Evolutionary conservation across 306 rosid species (phyloP).

Genomic region (Heteromeles arbutifolia): DNA sequence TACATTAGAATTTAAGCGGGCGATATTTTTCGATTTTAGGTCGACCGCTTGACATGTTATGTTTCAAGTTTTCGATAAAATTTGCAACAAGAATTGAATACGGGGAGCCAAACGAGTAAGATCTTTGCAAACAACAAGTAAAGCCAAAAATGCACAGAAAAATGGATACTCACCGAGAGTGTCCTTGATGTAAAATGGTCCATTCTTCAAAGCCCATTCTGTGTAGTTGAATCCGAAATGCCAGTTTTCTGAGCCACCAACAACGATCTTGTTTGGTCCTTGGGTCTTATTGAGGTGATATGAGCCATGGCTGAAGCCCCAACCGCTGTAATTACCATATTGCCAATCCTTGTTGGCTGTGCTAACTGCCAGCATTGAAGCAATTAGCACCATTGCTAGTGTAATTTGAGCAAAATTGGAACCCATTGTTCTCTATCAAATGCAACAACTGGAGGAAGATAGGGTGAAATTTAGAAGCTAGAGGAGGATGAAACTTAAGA

Average conservation of each 20-base stretch:
- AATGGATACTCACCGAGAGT: slow-evolving; percentile 36
- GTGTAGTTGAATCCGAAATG: slow-evolving; percentile 46
- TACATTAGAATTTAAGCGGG: background rate
- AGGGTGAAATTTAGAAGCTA: background rate
- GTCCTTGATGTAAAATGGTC: slow-evolving; percentile 53
- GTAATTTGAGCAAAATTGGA: slow-evolving; percentile 6
- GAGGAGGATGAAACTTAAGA: background rate
- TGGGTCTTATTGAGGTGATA: background rate
- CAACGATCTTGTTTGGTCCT: slow-evolving; percentile 25
- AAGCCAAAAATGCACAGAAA: background rate
- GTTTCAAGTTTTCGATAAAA: background rate
- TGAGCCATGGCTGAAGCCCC: slow-evolving; percentile 1
- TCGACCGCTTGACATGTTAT: background rate
- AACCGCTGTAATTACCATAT: slow-evolving; percentile 16
- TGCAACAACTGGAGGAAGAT: background rate
- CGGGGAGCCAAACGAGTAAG: too few species aligned
- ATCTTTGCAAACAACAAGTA: background rate
- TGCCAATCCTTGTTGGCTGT: slow-evolving; percentile 40
- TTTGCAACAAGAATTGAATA: background rate
- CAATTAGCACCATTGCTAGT: slow-evolving; percentile 2
- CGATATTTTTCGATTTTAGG: too few species aligned
- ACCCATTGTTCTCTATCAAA: slow-evolving; percentile 14
- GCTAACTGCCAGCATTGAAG: slow-evolving; percentile 21
- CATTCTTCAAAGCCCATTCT: slow-evolving; percentile 42
- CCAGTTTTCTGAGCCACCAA: slow-evolving; percentile 56